Base-by-base conservation (phyloP, 306 rosid genomes). In the Abrus precatorius region DNA sequence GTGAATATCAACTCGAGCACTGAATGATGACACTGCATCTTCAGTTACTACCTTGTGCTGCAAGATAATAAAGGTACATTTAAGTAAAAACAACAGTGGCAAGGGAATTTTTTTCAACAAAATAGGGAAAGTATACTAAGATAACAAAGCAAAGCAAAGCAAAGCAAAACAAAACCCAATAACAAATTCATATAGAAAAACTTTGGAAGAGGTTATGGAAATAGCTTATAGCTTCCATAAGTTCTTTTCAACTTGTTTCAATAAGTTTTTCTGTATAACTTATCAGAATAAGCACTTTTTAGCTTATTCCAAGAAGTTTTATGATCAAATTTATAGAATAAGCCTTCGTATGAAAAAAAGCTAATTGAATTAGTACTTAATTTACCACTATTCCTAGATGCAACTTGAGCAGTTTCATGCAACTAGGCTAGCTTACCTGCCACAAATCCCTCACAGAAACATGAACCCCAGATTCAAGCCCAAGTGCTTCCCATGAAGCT, bases 361-460 rank as follows among this genome's bases (percentile, higher is more conserved):
- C 20, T 20, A 20, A 20, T 0, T 20, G 20, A 20, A 20, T 20
- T 20, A 20, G 20, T 20, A 20, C 20, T 20, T 20, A 20, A 20
- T 20, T 20, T 20, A 20, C 20, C 20, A 20, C 20, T 20, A 20
- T 20, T 20, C 20, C 20, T 20, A 20, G 20, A 20, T 20, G 20
- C 20, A 20, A 20, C 29, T 40, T 62, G 33, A 34, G 81, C 41
- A 40, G 65, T 82, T 68, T 47, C 43, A 67, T 27, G 36, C 40
- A 69, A 47, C 49, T 70, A 50, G 79, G 69, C 14, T 47, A 75
- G 82, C 81, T 82, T 68, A 95, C 99, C 98, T 88, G 90, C 99
- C 99, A 95, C 87, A 95, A 77, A 81, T 95, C 96, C 84, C 94
- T 91, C 29, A 95, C 76, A 12, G 97, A 85, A 81, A 93, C 94